Evolutionary conservation across 768 basidiomycete species (phyloP).

Genomic region (Gautieria morchelliformis): DNA sequence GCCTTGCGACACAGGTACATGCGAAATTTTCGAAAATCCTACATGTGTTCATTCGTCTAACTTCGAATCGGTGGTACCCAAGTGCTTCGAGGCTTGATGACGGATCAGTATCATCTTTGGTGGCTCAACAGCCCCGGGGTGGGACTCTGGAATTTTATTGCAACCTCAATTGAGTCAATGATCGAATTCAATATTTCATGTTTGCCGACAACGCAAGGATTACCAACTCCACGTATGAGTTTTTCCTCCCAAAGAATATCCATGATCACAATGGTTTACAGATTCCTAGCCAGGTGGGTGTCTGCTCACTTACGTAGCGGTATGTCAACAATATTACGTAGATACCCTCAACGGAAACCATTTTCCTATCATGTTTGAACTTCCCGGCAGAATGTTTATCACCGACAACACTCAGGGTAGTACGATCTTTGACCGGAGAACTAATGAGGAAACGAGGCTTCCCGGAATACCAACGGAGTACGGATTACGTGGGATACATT

Average conservation of each 20-base stretch:
- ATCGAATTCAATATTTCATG: conserved; percentile 36
- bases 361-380: conserved; percentile 17
- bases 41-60: conserved; percentile 26
- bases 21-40: conserved; percentile 42
- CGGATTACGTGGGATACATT: conserved; percentile 19
- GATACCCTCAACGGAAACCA: conserved; percentile 16
- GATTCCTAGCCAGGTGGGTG: conserved; percentile 25
- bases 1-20: conserved; percentile 55
- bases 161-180: conserved; percentile 11
- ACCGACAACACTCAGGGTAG: conserved; percentile 33
- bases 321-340: conserved; percentile 1
- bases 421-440: conserved; percentile 33
- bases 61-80: conserved; percentile 68
- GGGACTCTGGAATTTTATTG: neutral
- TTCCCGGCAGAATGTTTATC: conserved; percentile 36
- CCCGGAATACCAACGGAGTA: conserved; percentile 37
- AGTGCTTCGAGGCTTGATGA: conserved; percentile 36
- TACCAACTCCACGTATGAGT: conserved; percentile 75
- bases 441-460: conserved; percentile 28
- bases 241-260: conserved; percentile 46
- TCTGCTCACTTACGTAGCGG: neutral
- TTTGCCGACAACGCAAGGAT: conserved; percentile 64
- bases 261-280: conserved; percentile 47
- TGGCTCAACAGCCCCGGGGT: neutral
- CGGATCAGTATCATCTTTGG: conserved; percentile 28